Conservation (phyloP, 768 basidiomycete species). For the Collybiopsis confluens region DNA sequence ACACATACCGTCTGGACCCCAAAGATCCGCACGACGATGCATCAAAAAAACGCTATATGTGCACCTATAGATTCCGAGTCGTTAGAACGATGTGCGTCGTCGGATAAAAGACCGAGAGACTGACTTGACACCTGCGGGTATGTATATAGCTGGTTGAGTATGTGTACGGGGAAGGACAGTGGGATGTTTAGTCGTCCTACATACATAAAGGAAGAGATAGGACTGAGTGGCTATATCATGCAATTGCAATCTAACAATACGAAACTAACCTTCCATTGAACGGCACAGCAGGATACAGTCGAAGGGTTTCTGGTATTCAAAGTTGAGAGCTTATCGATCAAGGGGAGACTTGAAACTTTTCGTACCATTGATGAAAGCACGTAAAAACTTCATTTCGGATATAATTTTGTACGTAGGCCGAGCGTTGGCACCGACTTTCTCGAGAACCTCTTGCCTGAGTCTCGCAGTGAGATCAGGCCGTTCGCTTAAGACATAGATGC, state of each 20-base stretch:
- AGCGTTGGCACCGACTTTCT: slow-evolving; percentile 35
- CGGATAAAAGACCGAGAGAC: neutral
- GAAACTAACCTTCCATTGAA: neutral
- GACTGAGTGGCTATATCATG: neutral
- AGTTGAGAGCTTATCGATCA: neutral
- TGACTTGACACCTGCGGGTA: slow-evolving; percentile 27
- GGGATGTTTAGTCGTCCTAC: slow-evolving; percentile 20
- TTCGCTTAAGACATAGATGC: slow-evolving; percentile 49
- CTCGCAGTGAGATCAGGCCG: slow-evolving; percentile 41
- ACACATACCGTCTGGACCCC: slow-evolving; percentile 60
- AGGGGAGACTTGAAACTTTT: neutral
- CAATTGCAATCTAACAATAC: neutral
- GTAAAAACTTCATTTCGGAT: slow-evolving; percentile 52
- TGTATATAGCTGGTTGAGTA: slow-evolving; percentile 19
- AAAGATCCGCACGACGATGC: slow-evolving; percentile 59
- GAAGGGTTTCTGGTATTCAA: slow-evolving; percentile 37
- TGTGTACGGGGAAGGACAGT: slow-evolving; percentile 12
- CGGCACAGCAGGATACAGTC: slow-evolving; percentile 51
- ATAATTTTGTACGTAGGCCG: slow-evolving; percentile 53
- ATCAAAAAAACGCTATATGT: slow-evolving; percentile 49
- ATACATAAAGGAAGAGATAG: no score
- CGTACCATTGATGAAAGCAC: slow-evolving; percentile 51
- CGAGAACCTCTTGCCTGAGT: slow-evolving; percentile 50
- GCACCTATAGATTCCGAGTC: slow-evolving; percentile 20
- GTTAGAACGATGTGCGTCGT: neutral